Evolutionary conservation across 306 rosid species (phyloP), one percentile per base, ranked within the genome.

Genomic region (Spatholobus suberectus): DNA sequence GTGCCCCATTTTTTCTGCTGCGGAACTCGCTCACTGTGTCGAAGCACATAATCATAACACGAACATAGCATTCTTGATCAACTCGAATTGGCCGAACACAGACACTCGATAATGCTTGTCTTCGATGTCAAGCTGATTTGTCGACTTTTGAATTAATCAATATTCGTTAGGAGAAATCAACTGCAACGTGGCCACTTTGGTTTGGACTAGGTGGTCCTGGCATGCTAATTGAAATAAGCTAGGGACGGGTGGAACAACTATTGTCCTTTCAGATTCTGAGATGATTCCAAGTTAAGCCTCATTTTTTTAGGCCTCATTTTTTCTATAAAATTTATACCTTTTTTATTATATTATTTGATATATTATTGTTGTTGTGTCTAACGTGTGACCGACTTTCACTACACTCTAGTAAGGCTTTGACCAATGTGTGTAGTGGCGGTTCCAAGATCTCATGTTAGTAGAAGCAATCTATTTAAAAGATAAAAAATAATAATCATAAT

Each of bases 61-160:
- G 4, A 23, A 15, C 13, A 70, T 3, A 7, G 47, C 51, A 18
- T 46, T 63, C 63, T 65, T 78, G 52, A 73, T 32, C 3, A 11
- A 52, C 65, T 73, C 32, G 49, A 46, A 65, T 12, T 65, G 52
- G 38, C 2, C 24, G 24, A 78, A 65, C 73, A 81, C 13, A 14
- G 43, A 13, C 5, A 47, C 66, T 20, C 70, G 3, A 46, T 62
- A 2, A 81, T 62, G 76, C 75, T 68, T 54, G 77, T 55, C 46
- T 54, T 79, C 5, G 58, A 79, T 69, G 83, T 55, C 18, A 55
- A 79, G 21, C 13, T 49, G 15, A 3, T 79, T 66, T 35, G 74
- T 47, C 52, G 4, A 32, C 37, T 70, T 70, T 70, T 44, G 1
- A 43, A 51, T 17, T 24, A 35, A 49, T 79, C 75, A 14, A 32